Evolutionary conservation across 495 filamentous ascomycete genomes (phyloP), one percentile per base, ranked within the genome.

Genomic region (Bryoglossum gracile): DNA sequence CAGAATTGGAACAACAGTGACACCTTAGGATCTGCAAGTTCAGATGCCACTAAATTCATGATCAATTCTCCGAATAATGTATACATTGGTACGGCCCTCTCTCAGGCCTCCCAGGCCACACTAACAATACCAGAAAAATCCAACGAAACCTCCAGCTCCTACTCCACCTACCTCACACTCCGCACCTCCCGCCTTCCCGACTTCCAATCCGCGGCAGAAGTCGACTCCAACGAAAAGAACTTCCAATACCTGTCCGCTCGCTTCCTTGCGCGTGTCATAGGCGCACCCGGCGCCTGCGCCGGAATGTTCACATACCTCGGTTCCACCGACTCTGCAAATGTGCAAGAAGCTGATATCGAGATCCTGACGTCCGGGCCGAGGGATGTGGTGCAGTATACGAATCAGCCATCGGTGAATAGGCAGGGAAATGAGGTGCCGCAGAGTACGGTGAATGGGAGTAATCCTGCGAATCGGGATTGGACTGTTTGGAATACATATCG

Each of bases 291-390:
- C 38, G 83, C 81, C 23, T 80, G 83, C 42, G 81, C 81, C 0
- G 84, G 83, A 28, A 72, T 86, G 50, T 88, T 89, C 64, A 87
- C 85, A 17, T 83, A 82, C 55, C 61, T 61, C 5, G 53, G 61
- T 33, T 37, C 45, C 21, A 46, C 53, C 19, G 47, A 62, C 11
- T 65, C 72, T 14, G 66, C 75, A 14, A 60, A 65, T 1, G 75
- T 81, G 25, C 81, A 85, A 55, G 85, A 91, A 64, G 78, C 81
- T 0, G 87, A 92, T 57, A 74, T 92, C 34, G 88, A 94, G 58
- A 78, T 88, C 49, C 70, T 84, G 13, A 87, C 83, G 0, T 63
- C 63, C 1, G 82, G 81, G 48, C 71, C 77, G 0, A 58, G 61
- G 2, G 60, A 75, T 43, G 66, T 67, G 3, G 67, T 85, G 16